A percentile compares a stretch with the other conserved stretches of the same genome.
phyloP scores from a whole-genome alignment of 768 basidiomycete genomes.

The Serpula lacrymans region DNA sequence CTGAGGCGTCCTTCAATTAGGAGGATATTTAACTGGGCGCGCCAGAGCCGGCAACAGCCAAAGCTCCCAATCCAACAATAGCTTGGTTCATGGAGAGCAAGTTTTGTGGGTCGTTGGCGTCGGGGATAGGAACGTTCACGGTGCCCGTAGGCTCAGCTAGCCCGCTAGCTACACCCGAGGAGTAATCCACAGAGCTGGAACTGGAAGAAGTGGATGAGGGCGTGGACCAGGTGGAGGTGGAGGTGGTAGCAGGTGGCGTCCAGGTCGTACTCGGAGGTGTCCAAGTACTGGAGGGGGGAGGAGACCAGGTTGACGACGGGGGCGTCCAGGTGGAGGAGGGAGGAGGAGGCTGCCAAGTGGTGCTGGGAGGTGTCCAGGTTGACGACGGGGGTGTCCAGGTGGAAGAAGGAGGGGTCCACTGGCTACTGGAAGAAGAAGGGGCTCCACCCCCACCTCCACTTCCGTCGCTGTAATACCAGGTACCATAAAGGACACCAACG shows the following conservation, averaged over 20 bases:
- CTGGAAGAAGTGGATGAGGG: slow-evolving; percentile 18
- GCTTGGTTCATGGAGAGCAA: slow-evolving; percentile 31
- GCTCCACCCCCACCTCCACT: slow-evolving; percentile 23
- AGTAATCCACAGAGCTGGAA: slow-evolving; percentile 11
- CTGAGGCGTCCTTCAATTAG: too few species aligned
- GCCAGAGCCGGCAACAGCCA: slow-evolving; percentile 8
- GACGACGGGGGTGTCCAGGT: slow-evolving; percentile 14
- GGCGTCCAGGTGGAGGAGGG: slow-evolving; percentile 12
- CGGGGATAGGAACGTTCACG: slow-evolving; percentile 29
- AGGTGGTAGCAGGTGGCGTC: slow-evolving; percentile 19
- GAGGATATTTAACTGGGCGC: too few species aligned
- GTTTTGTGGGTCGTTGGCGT: slow-evolving; percentile 29
- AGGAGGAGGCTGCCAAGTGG: slow-evolving; percentile 17
- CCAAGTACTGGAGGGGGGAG: slow-evolving; percentile 12
- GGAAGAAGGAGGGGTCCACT: slow-evolving; percentile 20
- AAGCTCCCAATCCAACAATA: slow-evolving; percentile 31
- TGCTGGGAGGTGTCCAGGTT: slow-evolving; percentile 13
- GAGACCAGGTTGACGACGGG: slow-evolving; percentile 20
- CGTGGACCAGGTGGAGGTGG: slow-evolving; percentile 18
- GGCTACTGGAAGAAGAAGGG: too few species aligned
- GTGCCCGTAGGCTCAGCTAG: slow-evolving; percentile 21
- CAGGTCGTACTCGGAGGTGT: slow-evolving; percentile 16
- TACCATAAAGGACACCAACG: slow-evolving; percentile 56
- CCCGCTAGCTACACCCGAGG: slow-evolving; percentile 19
- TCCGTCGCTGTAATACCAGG: slow-evolving; percentile 54